Conservation (phyloP, 148 eudicot genomes). For the Hydrangea macrophylla region DNA sequence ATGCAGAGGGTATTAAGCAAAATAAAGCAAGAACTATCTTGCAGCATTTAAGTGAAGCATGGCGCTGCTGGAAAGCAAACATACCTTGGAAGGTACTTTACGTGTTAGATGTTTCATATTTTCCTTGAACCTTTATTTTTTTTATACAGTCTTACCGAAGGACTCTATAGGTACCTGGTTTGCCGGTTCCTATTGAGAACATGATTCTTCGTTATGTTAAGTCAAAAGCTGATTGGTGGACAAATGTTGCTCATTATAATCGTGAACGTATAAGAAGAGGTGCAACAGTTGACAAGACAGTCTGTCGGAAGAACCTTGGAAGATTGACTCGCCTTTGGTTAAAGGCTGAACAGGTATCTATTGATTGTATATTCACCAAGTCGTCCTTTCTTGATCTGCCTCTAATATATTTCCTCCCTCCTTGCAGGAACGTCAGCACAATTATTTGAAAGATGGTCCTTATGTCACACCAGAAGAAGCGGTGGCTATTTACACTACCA, state of each 20-base stretch:
- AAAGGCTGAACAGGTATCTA: constrained; percentile 86
- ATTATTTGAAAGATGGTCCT: constrained; percentile 97
- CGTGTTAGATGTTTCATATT: background rate
- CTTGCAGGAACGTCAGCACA: constrained; percentile 84
- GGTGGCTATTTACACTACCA: constrained; percentile 95
- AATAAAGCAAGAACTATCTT: constrained; percentile 95
- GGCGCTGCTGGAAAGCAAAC: constrained; percentile 99
- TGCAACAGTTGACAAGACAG: constrained; percentile 98
- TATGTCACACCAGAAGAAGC: constrained; percentile 99
- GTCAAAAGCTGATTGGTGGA: constrained; percentile 99
- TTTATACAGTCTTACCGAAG: constrained; percentile 13
- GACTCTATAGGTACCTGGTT: constrained; percentile 64
- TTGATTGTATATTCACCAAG: background rate
- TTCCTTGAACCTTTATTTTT: background rate
- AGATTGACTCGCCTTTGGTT: constrained; percentile 98
- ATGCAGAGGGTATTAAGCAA: constrained; percentile 91
- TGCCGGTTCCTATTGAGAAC: constrained; percentile 97
- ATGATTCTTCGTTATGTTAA: constrained; percentile 99
- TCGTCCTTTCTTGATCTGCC: background rate
- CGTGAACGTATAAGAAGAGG: constrained; percentile 99
- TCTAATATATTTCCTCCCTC: background rate
- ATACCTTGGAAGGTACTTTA: constrained; percentile 88
- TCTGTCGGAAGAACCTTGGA: constrained; percentile 95
- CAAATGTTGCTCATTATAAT: constrained; percentile 97
- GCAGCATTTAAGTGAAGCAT: constrained; percentile 99